phyloP scores from a whole-genome alignment of 2,329 filamentous ascomycete genomes.

The Paracamarosporium sp. region DNA sequence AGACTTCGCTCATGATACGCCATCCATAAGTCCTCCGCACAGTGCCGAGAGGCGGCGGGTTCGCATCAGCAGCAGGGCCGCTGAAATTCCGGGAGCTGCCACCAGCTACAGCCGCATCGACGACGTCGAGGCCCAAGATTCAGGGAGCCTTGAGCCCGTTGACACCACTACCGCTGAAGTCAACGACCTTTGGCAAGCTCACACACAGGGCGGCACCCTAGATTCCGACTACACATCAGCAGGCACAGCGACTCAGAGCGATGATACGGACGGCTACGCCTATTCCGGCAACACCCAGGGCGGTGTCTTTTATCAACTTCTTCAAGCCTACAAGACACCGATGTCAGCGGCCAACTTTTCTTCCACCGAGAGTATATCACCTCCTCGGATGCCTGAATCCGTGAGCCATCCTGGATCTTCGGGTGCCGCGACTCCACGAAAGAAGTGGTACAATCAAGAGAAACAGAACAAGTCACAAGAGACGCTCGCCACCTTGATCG shows the following conservation, averaged over 20 bases:
- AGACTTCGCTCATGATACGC: neutral
- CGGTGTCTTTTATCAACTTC: constrained; percentile 40
- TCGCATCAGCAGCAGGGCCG: constrained; percentile 37
- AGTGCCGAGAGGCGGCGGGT: constrained; percentile 18
- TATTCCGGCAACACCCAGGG: constrained; percentile 35
- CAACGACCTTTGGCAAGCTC: constrained; percentile 28
- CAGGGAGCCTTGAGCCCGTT: constrained; percentile 4
- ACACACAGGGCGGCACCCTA: constrained; percentile 13
- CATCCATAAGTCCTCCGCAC: neutral
- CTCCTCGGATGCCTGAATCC: constrained; percentile 20
- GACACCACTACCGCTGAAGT: constrained; percentile 26
- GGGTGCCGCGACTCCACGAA: constrained; percentile 31
- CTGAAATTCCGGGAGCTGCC: constrained; percentile 22
- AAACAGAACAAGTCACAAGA: constrained; percentile 34
- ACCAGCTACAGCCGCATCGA: constrained; percentile 21
- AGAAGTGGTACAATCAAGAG: constrained; percentile 40
- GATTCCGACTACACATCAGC: constrained; percentile 10
- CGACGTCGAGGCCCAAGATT: constrained; percentile 16
- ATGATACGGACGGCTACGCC: constrained; percentile 28
- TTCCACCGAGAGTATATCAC: constrained; percentile 23
- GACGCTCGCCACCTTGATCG: constrained; percentile 37
- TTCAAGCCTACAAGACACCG: constrained; percentile 39
- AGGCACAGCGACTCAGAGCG: constrained; percentile 15
- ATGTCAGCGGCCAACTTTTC: constrained; percentile 18
- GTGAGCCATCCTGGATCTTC: constrained; percentile 17